phyloP scores from a whole-genome alignment of 805 yeast genomes.

The Yamadazyma laniorum region DNA sequence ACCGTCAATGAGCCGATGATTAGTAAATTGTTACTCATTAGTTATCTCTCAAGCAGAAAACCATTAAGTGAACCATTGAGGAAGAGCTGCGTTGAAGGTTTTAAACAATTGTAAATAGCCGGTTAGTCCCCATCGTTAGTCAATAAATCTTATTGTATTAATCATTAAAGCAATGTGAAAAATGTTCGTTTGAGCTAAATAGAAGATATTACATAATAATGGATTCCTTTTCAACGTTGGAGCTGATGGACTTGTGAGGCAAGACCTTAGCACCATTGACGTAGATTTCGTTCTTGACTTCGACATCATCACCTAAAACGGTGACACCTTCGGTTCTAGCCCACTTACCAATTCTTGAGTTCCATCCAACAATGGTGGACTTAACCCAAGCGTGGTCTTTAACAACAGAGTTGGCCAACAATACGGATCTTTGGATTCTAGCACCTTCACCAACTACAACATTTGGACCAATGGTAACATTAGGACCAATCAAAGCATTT shows the following conservation, averaged over 20 bases:
- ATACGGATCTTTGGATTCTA: slow-evolving; percentile 93
- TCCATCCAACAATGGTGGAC: slow-evolving; percentile 98
- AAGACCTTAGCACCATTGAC: slow-evolving; percentile 99
- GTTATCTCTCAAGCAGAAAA: slow-evolving; percentile 67
- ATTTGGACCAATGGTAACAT: slow-evolving; percentile 96
- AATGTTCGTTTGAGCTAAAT: background rate
- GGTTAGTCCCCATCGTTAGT: too few relatives aligned
- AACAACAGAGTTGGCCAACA: slow-evolving; percentile 84
- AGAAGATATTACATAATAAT: slow-evolving; percentile 83
- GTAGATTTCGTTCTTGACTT: slow-evolving; percentile 96
- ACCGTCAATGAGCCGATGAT: slow-evolving; percentile 58
- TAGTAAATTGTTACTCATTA: slow-evolving; percentile 65
- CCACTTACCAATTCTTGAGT: slow-evolving; percentile 97
- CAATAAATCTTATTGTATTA: too few relatives aligned
- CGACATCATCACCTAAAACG: slow-evolving; percentile 98
- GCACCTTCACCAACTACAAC: slow-evolving; percentile 97
- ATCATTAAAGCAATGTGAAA: background rate
- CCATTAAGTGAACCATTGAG: slow-evolving; percentile 62
- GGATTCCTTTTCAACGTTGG: slow-evolving; percentile 95
- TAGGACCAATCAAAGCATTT: slow-evolving; percentile 95
- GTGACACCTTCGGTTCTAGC: slow-evolving; percentile 97
- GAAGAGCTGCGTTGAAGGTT: slow-evolving; percentile 39
- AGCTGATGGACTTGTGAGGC: slow-evolving; percentile 96
- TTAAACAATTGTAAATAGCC: slow-evolving; percentile 5
- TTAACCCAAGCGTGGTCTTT: slow-evolving; percentile 98